Conservation (phyloP, 129 eudicot species). For the Ambrosia artemisiifolia region DNA sequence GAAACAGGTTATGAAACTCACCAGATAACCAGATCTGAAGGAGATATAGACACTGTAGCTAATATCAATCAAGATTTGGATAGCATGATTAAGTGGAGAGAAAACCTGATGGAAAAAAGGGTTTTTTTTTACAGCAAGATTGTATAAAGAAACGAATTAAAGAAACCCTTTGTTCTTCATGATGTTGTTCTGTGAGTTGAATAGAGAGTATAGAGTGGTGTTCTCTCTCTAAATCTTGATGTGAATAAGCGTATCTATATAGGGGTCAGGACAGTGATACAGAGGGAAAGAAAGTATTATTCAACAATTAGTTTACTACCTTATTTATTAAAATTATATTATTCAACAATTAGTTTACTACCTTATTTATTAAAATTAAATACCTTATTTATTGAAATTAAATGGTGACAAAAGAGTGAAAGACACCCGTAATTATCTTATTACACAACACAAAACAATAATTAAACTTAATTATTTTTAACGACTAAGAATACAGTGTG, state of each 20-base stretch:
- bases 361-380: too few relatives aligned
- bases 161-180: constrained; percentile 19
- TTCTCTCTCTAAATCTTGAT: constrained; percentile 18
- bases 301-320: too few relatives aligned
- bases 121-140: background rate
- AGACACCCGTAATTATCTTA: too few relatives aligned
- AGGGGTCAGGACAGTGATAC: constrained; percentile 16
- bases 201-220: background rate
- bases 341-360: background rate
- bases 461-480: too few relatives aligned
- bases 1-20: constrained; percentile 23
- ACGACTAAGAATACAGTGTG: too few relatives aligned
- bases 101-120: constrained; percentile 1
- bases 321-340: too few relatives aligned
- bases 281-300: background rate
- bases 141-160: background rate
- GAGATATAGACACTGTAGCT: constrained; percentile 10
- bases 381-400: too few relatives aligned
- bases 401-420: too few relatives aligned
- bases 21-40: constrained; percentile 44
- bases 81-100: background rate
- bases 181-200: background rate
- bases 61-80: constrained; percentile 15
- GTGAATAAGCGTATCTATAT: constrained; percentile 3
- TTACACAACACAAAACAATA: too few relatives aligned